These are phyloP conservation scores for Annulohypoxylon stygium DNA, from an alignment of 495 filamentous ascomycete genomes.

Conservation along the genomic window DNA sequence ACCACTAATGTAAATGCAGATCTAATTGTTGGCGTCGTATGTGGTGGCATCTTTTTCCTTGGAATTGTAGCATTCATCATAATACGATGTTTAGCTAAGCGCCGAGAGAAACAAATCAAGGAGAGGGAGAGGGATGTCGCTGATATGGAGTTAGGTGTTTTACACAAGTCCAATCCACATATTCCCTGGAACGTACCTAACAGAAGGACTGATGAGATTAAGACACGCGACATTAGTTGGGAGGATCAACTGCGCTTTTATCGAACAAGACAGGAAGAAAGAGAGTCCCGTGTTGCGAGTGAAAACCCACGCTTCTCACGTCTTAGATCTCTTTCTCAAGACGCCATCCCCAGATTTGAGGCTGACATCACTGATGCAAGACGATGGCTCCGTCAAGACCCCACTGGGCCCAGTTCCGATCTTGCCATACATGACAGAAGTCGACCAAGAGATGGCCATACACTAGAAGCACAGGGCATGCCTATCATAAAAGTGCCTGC, in stretches of 20 bases:
- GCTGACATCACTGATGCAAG: not conserved
- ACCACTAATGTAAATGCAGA: too few species aligned
- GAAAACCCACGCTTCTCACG: not conserved
- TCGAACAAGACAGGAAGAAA: not conserved
- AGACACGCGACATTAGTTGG: not conserved
- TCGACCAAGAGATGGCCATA: not conserved
- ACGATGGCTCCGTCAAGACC: not conserved
- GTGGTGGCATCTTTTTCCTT: too few species aligned
- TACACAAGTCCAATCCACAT: not conserved
- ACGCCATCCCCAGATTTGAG: not conserved
- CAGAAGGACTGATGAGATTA: not conserved
- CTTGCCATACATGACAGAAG: not conserved
- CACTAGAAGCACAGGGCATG: not conserved
- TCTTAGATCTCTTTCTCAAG: not conserved
- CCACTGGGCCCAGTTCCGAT: too few species aligned
- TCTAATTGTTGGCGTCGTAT: too few species aligned
- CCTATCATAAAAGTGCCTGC: constrained; percentile 5
- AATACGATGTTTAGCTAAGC: too few species aligned
- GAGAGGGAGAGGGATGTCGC: not conserved
- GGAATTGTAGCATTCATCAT: too few species aligned
- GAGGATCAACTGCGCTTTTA: not conserved
- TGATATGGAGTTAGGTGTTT: not conserved
- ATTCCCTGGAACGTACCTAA: not conserved
- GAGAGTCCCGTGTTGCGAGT: not conserved
- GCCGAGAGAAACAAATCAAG: not conserved